Evolutionary conservation across 768 basidiomycete species (phyloP).

Genomic region (Holtermannia corniformis): DNA sequence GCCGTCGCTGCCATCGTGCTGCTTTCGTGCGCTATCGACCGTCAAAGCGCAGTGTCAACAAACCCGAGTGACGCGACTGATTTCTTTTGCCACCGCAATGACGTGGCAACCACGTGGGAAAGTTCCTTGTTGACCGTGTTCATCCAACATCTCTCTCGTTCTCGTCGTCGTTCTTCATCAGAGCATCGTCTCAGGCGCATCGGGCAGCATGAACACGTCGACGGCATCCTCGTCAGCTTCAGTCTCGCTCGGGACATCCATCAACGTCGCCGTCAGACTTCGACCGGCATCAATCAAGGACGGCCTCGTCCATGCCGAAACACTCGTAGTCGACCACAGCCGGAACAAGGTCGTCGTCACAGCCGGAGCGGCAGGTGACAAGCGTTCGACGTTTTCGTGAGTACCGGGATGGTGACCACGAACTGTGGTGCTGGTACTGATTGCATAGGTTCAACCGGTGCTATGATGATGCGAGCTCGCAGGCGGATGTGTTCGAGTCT

Average conservation of each 20-base stretch:
- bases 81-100: not conserved
- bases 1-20: not conserved
- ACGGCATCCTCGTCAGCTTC: too few species aligned
- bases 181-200: too few species aligned
- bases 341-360: constrained; percentile 47
- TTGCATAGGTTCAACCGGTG: constrained; percentile 60
- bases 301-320: constrained; percentile 2
- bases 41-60: too few species aligned
- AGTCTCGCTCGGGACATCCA: constrained; percentile 2
- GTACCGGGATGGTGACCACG: not conserved
- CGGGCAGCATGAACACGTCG: not conserved
- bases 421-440: not conserved
- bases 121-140: not conserved
- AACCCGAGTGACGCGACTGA: not conserved
- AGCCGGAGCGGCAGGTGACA: not conserved
- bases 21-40: too few species aligned
- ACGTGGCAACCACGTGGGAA: not conserved
- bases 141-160: not conserved
- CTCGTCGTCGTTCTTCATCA: not conserved
- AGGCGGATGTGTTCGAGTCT: constrained; percentile 65
- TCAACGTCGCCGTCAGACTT: constrained; percentile 6
- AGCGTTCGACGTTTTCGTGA: not conserved
- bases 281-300: constrained; percentile 2
- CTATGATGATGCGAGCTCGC: constrained; percentile 60
- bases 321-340: not conserved